A percentile compares a stretch with the other conserved stretches of the same genome.
Evolutionary conservation across 371 early-diverging fungal genomes (phyloP).

Genomic region (Neoconidiobolus thromboides): DNA sequence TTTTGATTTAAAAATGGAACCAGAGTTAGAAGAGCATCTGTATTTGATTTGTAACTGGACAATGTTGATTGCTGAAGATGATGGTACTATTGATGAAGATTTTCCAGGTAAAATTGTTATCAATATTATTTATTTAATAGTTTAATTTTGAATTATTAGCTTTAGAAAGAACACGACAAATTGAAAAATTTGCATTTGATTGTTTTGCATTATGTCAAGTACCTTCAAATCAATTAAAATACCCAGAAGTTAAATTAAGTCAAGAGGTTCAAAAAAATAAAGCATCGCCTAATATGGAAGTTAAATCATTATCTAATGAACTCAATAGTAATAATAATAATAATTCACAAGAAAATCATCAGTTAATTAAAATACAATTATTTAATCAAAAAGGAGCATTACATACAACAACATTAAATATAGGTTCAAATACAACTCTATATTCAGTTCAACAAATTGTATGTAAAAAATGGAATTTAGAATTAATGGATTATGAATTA

Average conservation of each 20-base stretch:
- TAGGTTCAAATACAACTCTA: constrained; percentile 50
- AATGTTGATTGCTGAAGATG: constrained; percentile 82
- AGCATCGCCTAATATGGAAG: no score
- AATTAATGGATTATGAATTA: constrained; percentile 58
- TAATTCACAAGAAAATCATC: constrained; percentile 2
- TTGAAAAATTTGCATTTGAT: constrained; percentile 69
- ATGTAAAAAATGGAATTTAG: constrained; percentile 67
- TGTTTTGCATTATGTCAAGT: constrained; percentile 79
- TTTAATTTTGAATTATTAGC: constrained; percentile 19
- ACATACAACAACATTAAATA: constrained; percentile 74
- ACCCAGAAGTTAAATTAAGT: no score
- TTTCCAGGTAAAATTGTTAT: constrained; percentile 52
- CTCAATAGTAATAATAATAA: no score
- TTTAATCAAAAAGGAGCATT: constrained; percentile 35
- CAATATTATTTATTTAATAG: neutral
- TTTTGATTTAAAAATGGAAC: constrained; percentile 37
- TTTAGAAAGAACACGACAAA: constrained; percentile 65
- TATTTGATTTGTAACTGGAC: constrained; percentile 62
- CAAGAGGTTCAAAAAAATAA: no score
- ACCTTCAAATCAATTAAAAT: constrained; percentile 29
- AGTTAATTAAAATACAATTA: constrained; percentile 35
- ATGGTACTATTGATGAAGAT: constrained; percentile 88
- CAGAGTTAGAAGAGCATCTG: constrained; percentile 35
- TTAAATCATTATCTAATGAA: no score
- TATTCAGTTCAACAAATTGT: constrained; percentile 64